Conservation (phyloP, 352 stramenopile genomes). For the Phytophthora europaea region DNA sequence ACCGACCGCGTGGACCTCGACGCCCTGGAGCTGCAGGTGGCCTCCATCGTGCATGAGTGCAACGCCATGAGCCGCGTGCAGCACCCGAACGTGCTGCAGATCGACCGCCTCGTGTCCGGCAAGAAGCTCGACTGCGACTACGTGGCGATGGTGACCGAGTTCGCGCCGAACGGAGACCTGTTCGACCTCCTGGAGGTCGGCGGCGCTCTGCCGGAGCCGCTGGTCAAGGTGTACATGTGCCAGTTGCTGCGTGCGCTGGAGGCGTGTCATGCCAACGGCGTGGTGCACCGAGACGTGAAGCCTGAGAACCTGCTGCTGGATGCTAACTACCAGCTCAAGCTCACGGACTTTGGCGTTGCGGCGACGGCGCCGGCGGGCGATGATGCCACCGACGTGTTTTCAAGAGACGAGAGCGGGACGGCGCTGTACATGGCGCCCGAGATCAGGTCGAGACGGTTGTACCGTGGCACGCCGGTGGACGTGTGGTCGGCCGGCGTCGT, state of each 20-base stretch:
- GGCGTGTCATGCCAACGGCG: slow-evolving; percentile 73
- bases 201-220: slow-evolving; percentile 65
- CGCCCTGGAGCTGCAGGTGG: slow-evolving; percentile 69
- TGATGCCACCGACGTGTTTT: slow-evolving; percentile 34
- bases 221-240: slow-evolving; percentile 77
- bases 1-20: slow-evolving; percentile 39
- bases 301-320: slow-evolving; percentile 94
- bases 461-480: slow-evolving; percentile 86
- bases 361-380: slow-evolving; percentile 54
- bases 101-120: slow-evolving; percentile 51
- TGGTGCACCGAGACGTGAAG: slow-evolving; percentile 92
- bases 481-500: slow-evolving; percentile 92
- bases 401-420: slow-evolving; percentile 82
- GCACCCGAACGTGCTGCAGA: slow-evolving; percentile 71
- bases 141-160: slow-evolving; percentile 83
- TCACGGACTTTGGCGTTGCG: slow-evolving; percentile 95
- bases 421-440: slow-evolving; percentile 92
- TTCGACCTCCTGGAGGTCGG: slow-evolving; percentile 86
- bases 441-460: slow-evolving; percentile 61
- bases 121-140: slow-evolving; percentile 59
- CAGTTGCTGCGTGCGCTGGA: slow-evolving; percentile 80
- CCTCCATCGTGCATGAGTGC: slow-evolving; percentile 72
- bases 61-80: slow-evolving; percentile 61
- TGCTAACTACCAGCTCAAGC: slow-evolving; percentile 84
- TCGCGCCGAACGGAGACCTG: slow-evolving; percentile 80